Evolutionary conservation across 2,329 filamentous ascomycete genomes (phyloP).

Genomic region (Colletotrichum salicis): DNA sequence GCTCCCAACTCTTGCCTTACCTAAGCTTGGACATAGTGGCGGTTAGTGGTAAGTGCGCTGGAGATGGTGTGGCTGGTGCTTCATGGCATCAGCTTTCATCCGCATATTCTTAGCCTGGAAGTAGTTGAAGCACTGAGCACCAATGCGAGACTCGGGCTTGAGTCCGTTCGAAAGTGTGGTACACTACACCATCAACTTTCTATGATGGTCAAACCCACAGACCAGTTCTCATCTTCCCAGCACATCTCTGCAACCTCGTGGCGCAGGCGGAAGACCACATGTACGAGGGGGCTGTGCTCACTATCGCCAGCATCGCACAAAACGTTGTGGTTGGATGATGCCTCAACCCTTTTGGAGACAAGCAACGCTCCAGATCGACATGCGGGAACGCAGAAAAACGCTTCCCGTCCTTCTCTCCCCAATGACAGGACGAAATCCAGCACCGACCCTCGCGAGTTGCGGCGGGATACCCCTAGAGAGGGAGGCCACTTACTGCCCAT

Average conservation of each 20-base stretch:
- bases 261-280: constrained; percentile 6
- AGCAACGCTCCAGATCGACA: constrained; percentile 1
- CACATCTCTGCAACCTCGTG: constrained; percentile 11
- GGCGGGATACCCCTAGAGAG: background rate
- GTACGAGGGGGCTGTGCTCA: constrained; percentile 10
- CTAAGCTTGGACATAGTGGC: background rate
- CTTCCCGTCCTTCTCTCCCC: background rate
- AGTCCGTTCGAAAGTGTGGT: background rate
- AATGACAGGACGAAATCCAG: background rate
- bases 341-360: background rate
- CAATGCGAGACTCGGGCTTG: background rate
- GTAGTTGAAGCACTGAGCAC: background rate
- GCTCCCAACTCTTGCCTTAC: background rate
- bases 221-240: background rate
- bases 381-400: constrained; percentile 1
- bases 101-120: background rate
- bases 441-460: background rate
- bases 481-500: background rate
- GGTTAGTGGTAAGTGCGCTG: too few relatives aligned
- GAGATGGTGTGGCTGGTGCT: constrained; percentile 19
- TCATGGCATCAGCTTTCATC: background rate
- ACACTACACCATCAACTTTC: background rate
- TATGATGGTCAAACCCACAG: background rate
- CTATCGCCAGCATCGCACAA: background rate
- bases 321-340: background rate